phyloP scores from a whole-genome alignment of 306 rosid genomes.

The Prunus padus region DNA sequence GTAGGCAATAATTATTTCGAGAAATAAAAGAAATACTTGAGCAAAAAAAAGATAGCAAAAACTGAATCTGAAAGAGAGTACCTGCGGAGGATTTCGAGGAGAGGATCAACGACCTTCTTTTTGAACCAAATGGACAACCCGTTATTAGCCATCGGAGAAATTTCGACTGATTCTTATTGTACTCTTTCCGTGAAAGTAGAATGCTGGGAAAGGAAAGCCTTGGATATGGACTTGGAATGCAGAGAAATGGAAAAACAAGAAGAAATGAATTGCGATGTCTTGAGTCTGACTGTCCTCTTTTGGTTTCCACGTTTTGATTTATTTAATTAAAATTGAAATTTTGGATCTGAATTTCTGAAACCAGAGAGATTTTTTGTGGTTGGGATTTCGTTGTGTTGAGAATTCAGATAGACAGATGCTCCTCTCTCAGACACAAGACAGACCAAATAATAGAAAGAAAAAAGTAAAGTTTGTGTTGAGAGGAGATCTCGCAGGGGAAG shows the following conservation, averaged over 20 bases:
- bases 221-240: no score
- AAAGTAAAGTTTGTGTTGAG: no score
- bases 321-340: neutral
- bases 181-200: neutral
- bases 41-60: neutral
- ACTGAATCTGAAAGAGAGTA: slow-evolving; percentile 14
- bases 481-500: no score
- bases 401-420: neutral
- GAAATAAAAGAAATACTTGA: neutral
- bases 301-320: neutral
- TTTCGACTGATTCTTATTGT: neutral
- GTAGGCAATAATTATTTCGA: no score
- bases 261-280: neutral
- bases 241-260: neutral
- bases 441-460: no score
- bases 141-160: slow-evolving; percentile 10
- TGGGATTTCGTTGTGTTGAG: no score
- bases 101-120: slow-evolving; percentile 65
- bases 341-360: neutral
- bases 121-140: slow-evolving; percentile 56
- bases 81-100: slow-evolving; percentile 68
- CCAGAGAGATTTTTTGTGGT: slow-evolving; percentile 1
- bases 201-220: neutral
- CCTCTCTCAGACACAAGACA: neutral
- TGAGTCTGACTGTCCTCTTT: neutral